Percentiles rank a stretch among this genome's conserved stretches.
These are phyloP conservation scores for Yarrowia hollandica DNA, from an alignment of 805 yeast species.

Conservation along the genomic window DNA sequence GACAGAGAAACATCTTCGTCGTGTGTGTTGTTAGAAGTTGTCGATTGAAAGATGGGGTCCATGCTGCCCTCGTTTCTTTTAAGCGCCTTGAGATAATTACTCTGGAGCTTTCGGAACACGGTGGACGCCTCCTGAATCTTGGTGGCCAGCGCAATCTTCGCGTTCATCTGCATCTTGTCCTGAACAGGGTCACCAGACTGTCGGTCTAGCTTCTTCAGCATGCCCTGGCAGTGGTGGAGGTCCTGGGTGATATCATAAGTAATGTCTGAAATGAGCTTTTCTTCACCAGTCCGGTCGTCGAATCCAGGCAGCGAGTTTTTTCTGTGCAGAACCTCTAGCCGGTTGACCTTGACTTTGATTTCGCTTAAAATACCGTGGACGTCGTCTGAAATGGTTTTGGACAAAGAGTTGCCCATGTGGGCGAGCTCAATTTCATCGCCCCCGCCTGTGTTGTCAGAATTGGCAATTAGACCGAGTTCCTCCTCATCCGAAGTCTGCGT, in stretches of 20 bases:
- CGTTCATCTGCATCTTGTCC: slow-evolving; percentile 18
- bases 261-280: slow-evolving; percentile 72
- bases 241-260: slow-evolving; percentile 70
- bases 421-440: slow-evolving; percentile 55
- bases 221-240: slow-evolving; percentile 76
- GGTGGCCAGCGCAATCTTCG: slow-evolving; percentile 76
- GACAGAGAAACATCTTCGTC: slow-evolving; percentile 41
- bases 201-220: slow-evolving; percentile 65
- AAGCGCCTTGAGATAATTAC: slow-evolving; percentile 79
- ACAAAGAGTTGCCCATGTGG: slow-evolving; percentile 72
- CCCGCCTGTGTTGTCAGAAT: slow-evolving; percentile 36
- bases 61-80: slow-evolving; percentile 62
- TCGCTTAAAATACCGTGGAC: slow-evolving; percentile 62
- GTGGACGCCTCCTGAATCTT: slow-evolving; percentile 78
- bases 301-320: slow-evolving; percentile 85
- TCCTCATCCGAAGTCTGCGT: slow-evolving; percentile 50
- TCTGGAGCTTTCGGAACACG: slow-evolving; percentile 81
- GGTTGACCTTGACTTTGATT: slow-evolving; percentile 56
- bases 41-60: slow-evolving; percentile 27
- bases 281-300: slow-evolving; percentile 74
- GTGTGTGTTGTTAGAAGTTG: slow-evolving; percentile 32
- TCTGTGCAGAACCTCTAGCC: slow-evolving; percentile 69
- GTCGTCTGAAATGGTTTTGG: slow-evolving; percentile 63
- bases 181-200: slow-evolving; percentile 37
- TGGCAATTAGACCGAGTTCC: slow-evolving; percentile 58